phyloP scores from a whole-genome alignment of 805 yeast species.

The Myxozyma vanderwaltii region DNA sequence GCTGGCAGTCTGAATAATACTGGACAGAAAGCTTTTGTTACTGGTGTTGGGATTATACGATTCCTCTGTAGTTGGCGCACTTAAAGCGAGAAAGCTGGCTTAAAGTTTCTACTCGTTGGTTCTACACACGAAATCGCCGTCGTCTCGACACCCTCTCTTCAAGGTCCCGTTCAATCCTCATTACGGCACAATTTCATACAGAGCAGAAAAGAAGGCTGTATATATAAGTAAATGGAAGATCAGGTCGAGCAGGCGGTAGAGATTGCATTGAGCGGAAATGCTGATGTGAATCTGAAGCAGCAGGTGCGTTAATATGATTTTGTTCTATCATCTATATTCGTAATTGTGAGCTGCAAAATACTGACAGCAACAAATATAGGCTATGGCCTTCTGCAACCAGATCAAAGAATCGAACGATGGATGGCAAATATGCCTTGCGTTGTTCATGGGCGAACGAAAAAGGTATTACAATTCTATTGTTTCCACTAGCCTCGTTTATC shows the following conservation, averaged over 20 bases:
- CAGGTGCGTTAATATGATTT: slow-evolving; percentile 45
- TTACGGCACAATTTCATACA: not conserved
- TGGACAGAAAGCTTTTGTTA: too few species aligned
- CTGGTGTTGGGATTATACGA: too few species aligned
- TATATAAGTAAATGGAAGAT: slow-evolving; percentile 41
- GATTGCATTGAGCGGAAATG: slow-evolving; percentile 72
- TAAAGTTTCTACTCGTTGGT: not conserved
- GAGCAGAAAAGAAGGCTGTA: not conserved
- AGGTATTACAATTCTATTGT: slow-evolving; percentile 28
- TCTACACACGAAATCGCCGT: not conserved
- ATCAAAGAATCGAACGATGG: slow-evolving; percentile 51
- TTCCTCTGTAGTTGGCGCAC: too few species aligned
- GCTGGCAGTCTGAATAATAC: not conserved
- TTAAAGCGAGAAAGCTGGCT: not conserved
- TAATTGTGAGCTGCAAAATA: not conserved
- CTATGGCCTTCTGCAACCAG: slow-evolving; percentile 49
- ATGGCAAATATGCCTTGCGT: slow-evolving; percentile 50
- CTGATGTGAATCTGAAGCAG: slow-evolving; percentile 61
- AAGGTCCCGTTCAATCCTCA: not conserved
- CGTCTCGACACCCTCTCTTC: not conserved
- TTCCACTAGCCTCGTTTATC: not conserved
- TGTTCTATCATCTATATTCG: not conserved
- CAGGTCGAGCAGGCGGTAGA: slow-evolving; percentile 89
- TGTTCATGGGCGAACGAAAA: slow-evolving; percentile 44
- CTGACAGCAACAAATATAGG: slow-evolving; percentile 37